A percentile compares a stretch with the other conserved stretches of the same genome.
These are phyloP conservation scores for Beauveria scarabaeidicola DNA, from an alignment of 2,329 filamentous ascomycete genomes.

Conservation along the genomic window DNA sequence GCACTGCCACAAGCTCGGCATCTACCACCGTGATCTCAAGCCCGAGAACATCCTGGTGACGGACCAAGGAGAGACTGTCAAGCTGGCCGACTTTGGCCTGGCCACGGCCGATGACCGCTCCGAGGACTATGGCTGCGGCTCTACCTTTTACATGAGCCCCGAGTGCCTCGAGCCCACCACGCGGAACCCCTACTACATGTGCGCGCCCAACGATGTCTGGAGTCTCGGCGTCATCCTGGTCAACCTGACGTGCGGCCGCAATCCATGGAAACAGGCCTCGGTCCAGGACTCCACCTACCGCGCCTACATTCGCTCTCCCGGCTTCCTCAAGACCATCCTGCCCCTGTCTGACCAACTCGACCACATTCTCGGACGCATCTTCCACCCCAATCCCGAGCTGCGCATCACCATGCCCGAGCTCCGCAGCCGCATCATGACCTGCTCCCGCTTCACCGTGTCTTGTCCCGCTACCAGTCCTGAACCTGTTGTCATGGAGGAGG, in stretches of 20 bases:
- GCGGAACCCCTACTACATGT: conserved; percentile 72
- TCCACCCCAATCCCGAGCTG: conserved; percentile 74
- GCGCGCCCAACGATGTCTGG: conserved; percentile 95
- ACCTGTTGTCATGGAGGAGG: conserved; percentile 22
- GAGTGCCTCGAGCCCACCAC: conserved; percentile 81
- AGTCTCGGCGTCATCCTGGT: conserved; percentile 96
- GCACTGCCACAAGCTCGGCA: conserved; percentile 85
- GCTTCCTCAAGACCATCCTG: conserved; percentile 87
- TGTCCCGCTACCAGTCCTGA: conserved; percentile 36
- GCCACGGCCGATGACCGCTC: conserved; percentile 78
- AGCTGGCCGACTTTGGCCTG: conserved; percentile 94
- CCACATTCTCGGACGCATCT: conserved; percentile 76
- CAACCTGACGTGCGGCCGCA: conserved; percentile 94
- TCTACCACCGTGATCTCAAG: conserved; percentile 96
- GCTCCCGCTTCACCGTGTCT: conserved; percentile 60
- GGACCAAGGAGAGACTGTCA: conserved; percentile 79
- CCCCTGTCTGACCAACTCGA: conserved; percentile 86
- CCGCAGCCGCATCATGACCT: conserved; percentile 65
- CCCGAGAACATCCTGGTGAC: conserved; percentile 95
- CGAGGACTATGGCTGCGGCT: conserved; percentile 94
- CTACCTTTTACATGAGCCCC: conserved; percentile 99
- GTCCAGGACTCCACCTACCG: conserved; percentile 90
- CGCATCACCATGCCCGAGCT: conserved; percentile 77
- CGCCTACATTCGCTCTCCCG: conserved; percentile 74
- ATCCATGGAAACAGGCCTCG: conserved; percentile 97